Evolutionary conservation across 176 grass and related monocot genomes (phyloP).

Genomic region (Aegilops speltoides): DNA sequence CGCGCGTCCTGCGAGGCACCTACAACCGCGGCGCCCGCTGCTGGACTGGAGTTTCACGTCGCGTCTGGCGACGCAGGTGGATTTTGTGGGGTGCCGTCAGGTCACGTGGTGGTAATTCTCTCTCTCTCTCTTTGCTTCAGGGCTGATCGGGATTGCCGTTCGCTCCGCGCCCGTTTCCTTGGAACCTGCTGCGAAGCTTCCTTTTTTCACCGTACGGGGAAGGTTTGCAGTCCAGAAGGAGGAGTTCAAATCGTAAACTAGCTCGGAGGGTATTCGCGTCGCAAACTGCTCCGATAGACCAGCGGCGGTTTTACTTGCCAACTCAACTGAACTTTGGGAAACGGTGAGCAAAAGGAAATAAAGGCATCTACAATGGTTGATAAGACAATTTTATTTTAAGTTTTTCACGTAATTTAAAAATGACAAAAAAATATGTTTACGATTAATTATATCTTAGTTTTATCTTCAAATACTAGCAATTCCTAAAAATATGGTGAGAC

Average conservation of each 20-base stretch:
- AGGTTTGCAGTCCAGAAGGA: not conserved
- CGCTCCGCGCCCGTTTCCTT: not conserved
- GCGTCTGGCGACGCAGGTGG: too few relatives aligned
- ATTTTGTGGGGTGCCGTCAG: too few relatives aligned
- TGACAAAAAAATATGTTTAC: too few relatives aligned
- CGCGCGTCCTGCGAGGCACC: not conserved
- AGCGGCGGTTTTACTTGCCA: not conserved
- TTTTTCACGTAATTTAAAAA: too few relatives aligned
- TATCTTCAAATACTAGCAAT: too few relatives aligned
- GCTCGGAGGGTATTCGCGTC: not conserved
- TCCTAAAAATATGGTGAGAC: too few relatives aligned
- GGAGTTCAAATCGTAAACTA: not conserved
- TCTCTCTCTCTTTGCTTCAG: not conserved
- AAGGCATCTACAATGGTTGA: too few relatives aligned
- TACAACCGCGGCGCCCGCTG: too few relatives aligned
- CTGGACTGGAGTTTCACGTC: too few relatives aligned
- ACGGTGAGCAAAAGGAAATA: not conserved
- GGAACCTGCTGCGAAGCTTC: conserved; percentile 18
- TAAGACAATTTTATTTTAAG: too few relatives aligned
- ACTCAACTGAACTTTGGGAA: not conserved
- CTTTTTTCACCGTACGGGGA: not conserved
- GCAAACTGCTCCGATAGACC: not conserved
- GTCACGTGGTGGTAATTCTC: too few relatives aligned
- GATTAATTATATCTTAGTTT: too few relatives aligned
- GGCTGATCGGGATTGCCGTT: conserved; percentile 23